These are phyloP conservation scores for Microstroma glucosiphilum DNA, from an alignment of 1,284 basidiomycete species.

Conservation along the genomic window DNA sequence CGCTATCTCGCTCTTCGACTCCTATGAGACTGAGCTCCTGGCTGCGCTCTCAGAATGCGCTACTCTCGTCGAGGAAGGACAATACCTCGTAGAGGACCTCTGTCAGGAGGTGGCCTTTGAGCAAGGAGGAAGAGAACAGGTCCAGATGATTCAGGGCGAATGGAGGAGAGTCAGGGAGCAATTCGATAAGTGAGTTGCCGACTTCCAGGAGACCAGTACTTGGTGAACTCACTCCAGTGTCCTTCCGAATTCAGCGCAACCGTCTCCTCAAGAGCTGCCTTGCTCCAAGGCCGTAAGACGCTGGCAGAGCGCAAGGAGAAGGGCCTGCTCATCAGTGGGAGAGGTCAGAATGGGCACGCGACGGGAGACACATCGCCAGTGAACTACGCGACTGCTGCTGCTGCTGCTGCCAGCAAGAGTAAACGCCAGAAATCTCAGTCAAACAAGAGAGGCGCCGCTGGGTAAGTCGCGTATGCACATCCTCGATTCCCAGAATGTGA, in stretches of 20 bases:
- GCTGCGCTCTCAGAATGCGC: not conserved
- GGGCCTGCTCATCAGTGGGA: not conserved
- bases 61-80: not conserved
- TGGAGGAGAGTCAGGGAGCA: not conserved
- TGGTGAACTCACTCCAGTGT: not conserved
- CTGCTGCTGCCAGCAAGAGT: too few relatives aligned
- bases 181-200: not conserved
- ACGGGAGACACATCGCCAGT: not conserved
- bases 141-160: not conserved
- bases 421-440: too few relatives aligned
- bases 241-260: not conserved
- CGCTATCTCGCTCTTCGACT: not conserved
- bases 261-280: not conserved
- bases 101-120: not conserved
- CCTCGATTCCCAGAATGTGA: too few relatives aligned
- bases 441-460: too few relatives aligned
- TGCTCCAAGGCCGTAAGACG: not conserved
- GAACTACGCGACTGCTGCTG: not conserved
- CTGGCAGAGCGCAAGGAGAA: conserved; percentile 5
- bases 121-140: not conserved
- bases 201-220: not conserved
- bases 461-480: too few relatives aligned
- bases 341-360: not conserved
- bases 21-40: not conserved
- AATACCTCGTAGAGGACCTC: not conserved